A percentile compares a stretch with the other conserved stretches of the same genome.
phyloP scores from a whole-genome alignment of 352 stramenopile genomes.

The Globisporangium cylindrosporum region DNA sequence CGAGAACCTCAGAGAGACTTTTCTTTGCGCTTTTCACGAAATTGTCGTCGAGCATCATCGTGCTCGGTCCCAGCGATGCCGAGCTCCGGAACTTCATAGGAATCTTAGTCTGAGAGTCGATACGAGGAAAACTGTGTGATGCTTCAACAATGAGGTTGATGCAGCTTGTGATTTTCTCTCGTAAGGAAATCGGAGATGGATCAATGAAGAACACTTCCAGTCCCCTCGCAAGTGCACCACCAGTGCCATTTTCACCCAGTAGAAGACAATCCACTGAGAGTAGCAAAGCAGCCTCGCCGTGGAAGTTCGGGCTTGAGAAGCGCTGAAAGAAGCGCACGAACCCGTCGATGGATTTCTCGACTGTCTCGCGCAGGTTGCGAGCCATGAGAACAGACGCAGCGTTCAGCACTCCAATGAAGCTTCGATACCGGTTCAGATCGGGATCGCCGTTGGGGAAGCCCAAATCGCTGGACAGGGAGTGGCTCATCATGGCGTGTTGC shows the following conservation, averaged over 20 bases:
- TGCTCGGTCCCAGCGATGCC: conserved; percentile 76
- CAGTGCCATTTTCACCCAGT: conserved; percentile 5
- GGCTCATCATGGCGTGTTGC: background rate
- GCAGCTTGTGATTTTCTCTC: conserved; percentile 65
- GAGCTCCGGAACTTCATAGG: conserved; percentile 57
- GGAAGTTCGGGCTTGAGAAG: conserved; percentile 50
- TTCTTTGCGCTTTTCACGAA: conserved; percentile 78
- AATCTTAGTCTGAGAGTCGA: conserved; percentile 80
- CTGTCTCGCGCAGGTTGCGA: conserved; percentile 78
- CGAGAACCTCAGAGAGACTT: conserved; percentile 43
- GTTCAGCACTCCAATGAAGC: conserved; percentile 74
- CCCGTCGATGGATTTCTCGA: conserved; percentile 76
- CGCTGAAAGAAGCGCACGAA: conserved; percentile 78
- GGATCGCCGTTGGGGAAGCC: conserved; percentile 28
- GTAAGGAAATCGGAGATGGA: conserved; percentile 43
- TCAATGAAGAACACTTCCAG: conserved; percentile 62
- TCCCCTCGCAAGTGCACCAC: conserved; percentile 1
- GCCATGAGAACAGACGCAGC: conserved; percentile 89
- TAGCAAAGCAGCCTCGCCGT: conserved; percentile 58
- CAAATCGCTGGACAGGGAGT: conserved; percentile 11
- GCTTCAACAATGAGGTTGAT: conserved; percentile 75
- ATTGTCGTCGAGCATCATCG: conserved; percentile 71
- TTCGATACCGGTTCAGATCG: conserved; percentile 42
- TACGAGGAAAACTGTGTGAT: conserved; percentile 85
- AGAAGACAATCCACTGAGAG: conserved; percentile 53